phyloP scores from a whole-genome alignment of 208 protist genomes.

The Trichomonas gallinae region DNA sequence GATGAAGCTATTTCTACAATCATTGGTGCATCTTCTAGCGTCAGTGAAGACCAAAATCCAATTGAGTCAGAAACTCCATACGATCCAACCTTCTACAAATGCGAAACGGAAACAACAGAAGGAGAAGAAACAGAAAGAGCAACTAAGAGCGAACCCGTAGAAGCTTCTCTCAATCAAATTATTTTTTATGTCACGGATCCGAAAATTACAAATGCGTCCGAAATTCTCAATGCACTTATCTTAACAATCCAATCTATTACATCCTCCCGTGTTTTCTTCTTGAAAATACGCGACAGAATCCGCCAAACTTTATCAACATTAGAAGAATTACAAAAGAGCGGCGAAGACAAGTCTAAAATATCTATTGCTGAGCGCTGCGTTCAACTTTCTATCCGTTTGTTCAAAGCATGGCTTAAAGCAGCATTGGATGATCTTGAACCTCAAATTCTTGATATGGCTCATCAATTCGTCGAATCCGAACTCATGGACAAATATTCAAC shows the following conservation, averaged over 20 bases:
- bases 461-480: neutral
- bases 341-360: neutral
- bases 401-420: neutral
- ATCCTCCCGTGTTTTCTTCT: neutral
- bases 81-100: neutral
- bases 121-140: neutral
- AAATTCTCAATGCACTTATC: neutral
- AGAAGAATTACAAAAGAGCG: neutral
- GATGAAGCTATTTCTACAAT: slow-evolving; percentile 10
- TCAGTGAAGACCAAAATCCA: neutral
- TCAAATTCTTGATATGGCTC: neutral
- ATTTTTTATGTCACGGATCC: neutral
- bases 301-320: neutral
- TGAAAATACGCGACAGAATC: neutral
- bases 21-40: neutral
- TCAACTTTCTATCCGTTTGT: neutral
- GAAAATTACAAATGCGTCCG: neutral
- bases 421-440: neutral
- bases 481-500: neutral
- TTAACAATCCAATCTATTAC: neutral
- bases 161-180: neutral
- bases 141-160: neutral
- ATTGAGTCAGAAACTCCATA: neutral
- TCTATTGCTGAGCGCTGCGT: neutral
- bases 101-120: neutral